phyloP scores from a whole-genome alignment of 257 asterid genomes.

The Petrea volubilis region DNA sequence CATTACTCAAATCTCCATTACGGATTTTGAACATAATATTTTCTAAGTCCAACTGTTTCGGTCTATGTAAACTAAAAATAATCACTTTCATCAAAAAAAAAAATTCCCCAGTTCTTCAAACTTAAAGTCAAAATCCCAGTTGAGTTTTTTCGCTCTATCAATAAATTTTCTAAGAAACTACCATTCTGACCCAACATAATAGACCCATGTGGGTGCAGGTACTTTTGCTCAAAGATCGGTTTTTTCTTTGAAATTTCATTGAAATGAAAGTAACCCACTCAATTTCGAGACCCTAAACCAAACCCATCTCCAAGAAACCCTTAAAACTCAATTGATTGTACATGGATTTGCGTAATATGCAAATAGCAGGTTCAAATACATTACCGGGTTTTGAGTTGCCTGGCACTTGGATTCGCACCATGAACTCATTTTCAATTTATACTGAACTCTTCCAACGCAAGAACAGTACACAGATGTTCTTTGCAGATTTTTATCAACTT shows the following conservation, averaged over 20 bases:
- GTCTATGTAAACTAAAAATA: too few relatives aligned
- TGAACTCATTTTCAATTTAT: slow-evolving; percentile 20
- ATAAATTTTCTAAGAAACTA: background rate
- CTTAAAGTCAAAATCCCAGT: background rate
- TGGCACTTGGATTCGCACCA: slow-evolving; percentile 17
- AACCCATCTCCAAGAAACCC: slow-evolving; percentile 17
- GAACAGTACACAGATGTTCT: background rate
- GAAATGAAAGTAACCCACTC: background rate
- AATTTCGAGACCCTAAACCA: background rate
- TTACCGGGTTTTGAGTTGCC: slow-evolving; percentile 28
- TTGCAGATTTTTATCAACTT: background rate
- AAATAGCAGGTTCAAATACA: background rate
- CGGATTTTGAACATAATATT: too few relatives aligned
- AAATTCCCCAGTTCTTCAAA: too few relatives aligned
- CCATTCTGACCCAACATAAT: background rate
- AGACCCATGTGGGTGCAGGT: background rate
- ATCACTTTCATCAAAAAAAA: too few relatives aligned
- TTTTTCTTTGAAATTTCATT: background rate
- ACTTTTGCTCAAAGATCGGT: background rate
- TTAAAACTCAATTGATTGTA: background rate
- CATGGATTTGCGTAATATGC: background rate
- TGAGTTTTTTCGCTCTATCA: background rate
- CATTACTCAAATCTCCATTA: too few relatives aligned
- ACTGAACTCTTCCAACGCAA: background rate
- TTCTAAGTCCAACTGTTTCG: too few relatives aligned